phyloP scores from a whole-genome alignment of 257 asterid species.

The Solanum clarkiae region DNA sequence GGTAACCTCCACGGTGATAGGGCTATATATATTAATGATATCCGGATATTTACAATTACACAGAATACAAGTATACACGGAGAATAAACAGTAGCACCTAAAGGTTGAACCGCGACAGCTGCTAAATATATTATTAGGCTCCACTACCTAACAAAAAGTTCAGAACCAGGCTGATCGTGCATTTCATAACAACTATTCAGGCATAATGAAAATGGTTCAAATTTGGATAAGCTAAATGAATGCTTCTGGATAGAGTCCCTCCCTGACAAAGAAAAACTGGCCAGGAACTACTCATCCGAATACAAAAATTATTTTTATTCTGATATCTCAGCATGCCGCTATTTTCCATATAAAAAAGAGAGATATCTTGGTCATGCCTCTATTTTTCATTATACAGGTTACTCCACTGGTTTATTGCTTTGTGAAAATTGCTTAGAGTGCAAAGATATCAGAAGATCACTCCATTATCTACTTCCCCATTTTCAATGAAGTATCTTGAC shows the following conservation, averaged over 20 bases:
- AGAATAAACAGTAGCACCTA: too few species aligned
- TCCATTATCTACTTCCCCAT: neutral
- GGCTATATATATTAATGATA: too few species aligned
- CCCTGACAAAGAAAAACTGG: neutral
- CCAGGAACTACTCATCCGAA: neutral
- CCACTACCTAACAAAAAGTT: too few species aligned
- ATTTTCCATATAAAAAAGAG: neutral
- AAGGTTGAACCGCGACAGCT: too few species aligned
- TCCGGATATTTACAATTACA: too few species aligned
- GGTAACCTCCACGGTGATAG: too few species aligned
- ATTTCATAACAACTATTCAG: neutral
- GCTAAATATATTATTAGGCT: too few species aligned
- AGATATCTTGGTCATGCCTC: neutral
- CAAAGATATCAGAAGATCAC: neutral
- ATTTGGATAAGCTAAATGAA: neutral
- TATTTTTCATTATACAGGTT: neutral
- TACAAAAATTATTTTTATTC: neutral
- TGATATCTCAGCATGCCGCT: neutral
- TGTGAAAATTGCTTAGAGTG: neutral
- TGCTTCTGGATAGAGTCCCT: neutral
- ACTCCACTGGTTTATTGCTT: neutral
- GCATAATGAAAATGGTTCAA: neutral
- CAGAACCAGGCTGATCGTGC: neutral
- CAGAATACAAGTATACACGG: too few species aligned
- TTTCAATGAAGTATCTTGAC: neutral